These are phyloP conservation scores for Aspergillus jensenii DNA, from an alignment of 2,329 filamentous ascomycete species.

Conservation along the genomic window DNA sequence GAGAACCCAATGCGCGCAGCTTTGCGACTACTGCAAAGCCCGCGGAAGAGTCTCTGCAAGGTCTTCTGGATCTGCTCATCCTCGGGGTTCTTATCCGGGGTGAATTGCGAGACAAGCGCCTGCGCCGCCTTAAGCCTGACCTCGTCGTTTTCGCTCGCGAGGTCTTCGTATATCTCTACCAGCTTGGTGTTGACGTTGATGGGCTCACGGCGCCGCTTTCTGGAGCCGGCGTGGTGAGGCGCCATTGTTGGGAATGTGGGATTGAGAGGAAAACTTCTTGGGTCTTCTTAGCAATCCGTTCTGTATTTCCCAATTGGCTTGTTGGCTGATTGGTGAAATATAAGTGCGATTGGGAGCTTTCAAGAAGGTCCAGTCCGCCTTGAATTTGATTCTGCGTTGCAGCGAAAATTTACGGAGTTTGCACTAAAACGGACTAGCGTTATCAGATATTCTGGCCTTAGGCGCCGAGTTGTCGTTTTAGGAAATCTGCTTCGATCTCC, in stretches of 20 bases:
- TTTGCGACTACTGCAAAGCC: slow-evolving; percentile 86
- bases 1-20: slow-evolving; percentile 87
- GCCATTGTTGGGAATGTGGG: slow-evolving; percentile 24
- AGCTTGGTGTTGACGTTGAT: slow-evolving; percentile 46
- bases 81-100: slow-evolving; percentile 38
- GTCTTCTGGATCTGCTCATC: slow-evolving; percentile 43
- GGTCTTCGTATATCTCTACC: slow-evolving; percentile 51
- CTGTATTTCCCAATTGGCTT: neutral
- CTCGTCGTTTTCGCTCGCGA: slow-evolving; percentile 48
- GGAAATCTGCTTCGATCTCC: neutral
- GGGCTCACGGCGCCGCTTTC: slow-evolving; percentile 43
- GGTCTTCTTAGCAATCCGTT: neutral
- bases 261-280: neutral
- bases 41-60: slow-evolving; percentile 71
- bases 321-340: neutral
- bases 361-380: neutral
- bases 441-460: neutral
- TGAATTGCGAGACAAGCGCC: slow-evolving; percentile 45
- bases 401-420: slow-evolving; percentile 23
- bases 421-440: slow-evolving; percentile 22
- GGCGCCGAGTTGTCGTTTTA: slow-evolving; percentile 1
- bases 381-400: neutral
- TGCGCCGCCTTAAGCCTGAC: slow-evolving; percentile 48
- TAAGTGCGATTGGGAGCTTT: neutral
- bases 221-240: slow-evolving; percentile 23